Percentiles rank a stretch among this genome's conserved stretches.
Evolutionary conservation across 768 basidiomycete species (phyloP).

Genomic region (Mycena galericulata): DNA sequence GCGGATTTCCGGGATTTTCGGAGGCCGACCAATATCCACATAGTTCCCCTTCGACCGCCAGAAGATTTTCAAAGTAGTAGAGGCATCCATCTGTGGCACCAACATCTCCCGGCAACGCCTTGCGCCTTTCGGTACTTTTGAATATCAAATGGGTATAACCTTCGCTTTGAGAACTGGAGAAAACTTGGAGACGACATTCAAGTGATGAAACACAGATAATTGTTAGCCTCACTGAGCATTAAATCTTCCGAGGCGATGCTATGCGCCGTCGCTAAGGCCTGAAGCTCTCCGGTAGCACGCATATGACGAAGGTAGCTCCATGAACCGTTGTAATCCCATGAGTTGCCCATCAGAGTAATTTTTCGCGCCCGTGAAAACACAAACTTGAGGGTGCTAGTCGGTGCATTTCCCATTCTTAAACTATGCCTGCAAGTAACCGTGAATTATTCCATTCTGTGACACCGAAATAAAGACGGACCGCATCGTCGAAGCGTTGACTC

Average conservation of each 20-base stretch:
- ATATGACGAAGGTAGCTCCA: conserved; percentile 14
- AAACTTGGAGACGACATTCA: neutral
- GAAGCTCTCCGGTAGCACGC: conserved; percentile 3
- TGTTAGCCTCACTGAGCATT: neutral
- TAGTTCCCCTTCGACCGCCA: conserved; percentile 2
- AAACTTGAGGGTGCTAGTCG: neutral
- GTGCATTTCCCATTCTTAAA: neutral
- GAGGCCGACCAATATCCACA: conserved; percentile 8
- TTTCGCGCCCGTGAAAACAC: neutral
- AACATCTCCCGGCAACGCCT: neutral
- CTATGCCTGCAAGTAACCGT: neutral
- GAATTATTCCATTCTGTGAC: neutral
- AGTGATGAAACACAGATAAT: neutral
- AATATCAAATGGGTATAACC: neutral
- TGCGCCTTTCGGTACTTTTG: neutral
- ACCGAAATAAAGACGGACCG: neutral
- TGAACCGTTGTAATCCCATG: neutral
- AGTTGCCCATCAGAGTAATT: conserved; percentile 10
- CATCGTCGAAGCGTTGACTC: neutral
- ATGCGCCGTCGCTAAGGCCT: neutral
- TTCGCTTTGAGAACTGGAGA: conserved; percentile 5
- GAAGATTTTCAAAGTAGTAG: conserved; percentile 16
- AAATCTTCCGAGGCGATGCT: neutral
- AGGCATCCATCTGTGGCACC: neutral
- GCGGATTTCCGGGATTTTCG: neutral